Base-by-base conservation (phyloP, 116 monocot genomes). In the Posidonia oceanica region DNA sequence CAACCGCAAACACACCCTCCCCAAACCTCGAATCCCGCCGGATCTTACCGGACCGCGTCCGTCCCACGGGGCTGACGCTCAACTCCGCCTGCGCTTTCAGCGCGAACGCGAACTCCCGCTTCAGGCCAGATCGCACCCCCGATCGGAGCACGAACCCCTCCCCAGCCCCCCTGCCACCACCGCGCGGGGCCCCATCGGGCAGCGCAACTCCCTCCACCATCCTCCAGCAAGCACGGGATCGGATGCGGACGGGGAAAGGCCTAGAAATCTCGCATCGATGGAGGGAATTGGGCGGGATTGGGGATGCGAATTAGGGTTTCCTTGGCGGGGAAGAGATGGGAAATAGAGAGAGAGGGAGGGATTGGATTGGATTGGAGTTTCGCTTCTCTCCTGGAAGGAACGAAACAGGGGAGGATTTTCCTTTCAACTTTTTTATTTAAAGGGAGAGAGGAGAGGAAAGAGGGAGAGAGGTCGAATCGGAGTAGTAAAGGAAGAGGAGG, bases 81-180 rank as follows among this genome's bases (percentile, higher is more conserved):
- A 87, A 54, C 52, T 80, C 74, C 14, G 87, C 75, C 77, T 92
- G 92, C 12, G 87, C 79, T 66, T 74, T 83, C 21, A 93, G 59
- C 67, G 93, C 90, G 68, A 93, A 98, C 68, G 79, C 81, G 70
- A 98, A 90, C 82, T 98, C 98, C 23, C 98, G 75, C 83, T 93
- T 98, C 48, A 93, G 90, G 16, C 98, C 93, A 36, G 86, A 75
- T 10, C 98, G 87, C 44, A 86, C 88, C 66, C 81, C 85, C 56
- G 93, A 87, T 29, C 82, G 72, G 17, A 79, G 63, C 36, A 79
- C 83, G 64, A 66, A 79, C 12, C 37, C 68, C 15, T 83, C 79
- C 58, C 40, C 59, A 8, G 22, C 54, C 37, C 54, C 44, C 6
- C 57, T 7, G 38, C 40, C 48, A 38, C 61, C 14, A 21, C 51